Evolutionary conservation across 2,329 filamentous ascomycete species (phyloP), one percentile per base, ranked within the genome.

Genomic region (Scleromitrula shiraiana): DNA sequence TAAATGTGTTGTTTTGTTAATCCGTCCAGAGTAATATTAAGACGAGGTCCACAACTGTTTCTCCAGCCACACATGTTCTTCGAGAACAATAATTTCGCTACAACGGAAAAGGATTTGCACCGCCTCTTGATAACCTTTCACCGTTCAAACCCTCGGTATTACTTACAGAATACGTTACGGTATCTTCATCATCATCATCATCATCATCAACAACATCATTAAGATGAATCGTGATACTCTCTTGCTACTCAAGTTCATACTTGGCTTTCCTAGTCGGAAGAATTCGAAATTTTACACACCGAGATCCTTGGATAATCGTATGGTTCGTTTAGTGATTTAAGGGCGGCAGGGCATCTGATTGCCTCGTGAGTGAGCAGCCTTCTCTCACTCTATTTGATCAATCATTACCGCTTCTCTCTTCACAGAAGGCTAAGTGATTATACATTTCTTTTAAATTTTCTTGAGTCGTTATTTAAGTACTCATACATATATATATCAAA

Each of bases 21-120:
- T n/a, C n/a, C n/a, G n/a, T n/a, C n/a, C n/a, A n/a, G n/a, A n/a
- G n/a, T n/a, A n/a, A n/a, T n/a, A n/a, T n/a, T n/a, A n/a, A n/a
- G n/a, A n/a, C n/a, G n/a, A n/a, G n/a, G n/a, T n/a, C n/a, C n/a
- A n/a, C n/a, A n/a, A n/a, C n/a, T n/a, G n/a, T 19, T 23, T 14
- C 26, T 22, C 15, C 30, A 44, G 41, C 41, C 41, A 44, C 41
- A 41, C 24, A 19, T n/a, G n/a, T n/a, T n/a, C n/a, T 30, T 44
- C 30, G 20, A 26, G 30, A 44, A 44, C 4, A 9, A 24, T 24
- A 17, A 36, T 43, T 24, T 43, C 29, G 29, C 29, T 26, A 36
- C n/a, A 30, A 43, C 12, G 12, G n/a, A 33, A 32, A 27, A 33
- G 33, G 20, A 33, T n/a, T 35, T 20, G 22, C 22, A 20, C 22